These are phyloP conservation scores for Coemansia sp. DNA, from an alignment of 192 early-diverging fungal species.

Conservation along the genomic window DNA sequence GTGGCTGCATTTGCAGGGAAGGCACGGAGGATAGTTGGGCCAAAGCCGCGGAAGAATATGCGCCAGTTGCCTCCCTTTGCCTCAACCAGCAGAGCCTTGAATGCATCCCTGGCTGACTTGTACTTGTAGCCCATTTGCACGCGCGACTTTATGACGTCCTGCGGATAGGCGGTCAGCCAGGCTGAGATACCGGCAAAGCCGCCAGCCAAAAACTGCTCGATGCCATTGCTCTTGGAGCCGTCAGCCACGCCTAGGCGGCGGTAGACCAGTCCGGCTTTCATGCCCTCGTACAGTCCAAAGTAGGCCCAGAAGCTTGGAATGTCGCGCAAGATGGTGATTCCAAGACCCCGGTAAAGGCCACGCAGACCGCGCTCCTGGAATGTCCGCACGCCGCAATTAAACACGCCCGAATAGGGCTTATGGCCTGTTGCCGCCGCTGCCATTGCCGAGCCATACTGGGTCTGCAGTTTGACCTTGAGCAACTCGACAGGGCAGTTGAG, in stretches of 20 bases:
- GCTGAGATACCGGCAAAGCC: conserved; percentile 76
- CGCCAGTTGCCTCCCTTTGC: conserved; percentile 34
- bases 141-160: conserved; percentile 76
- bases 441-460: conserved; percentile 59
- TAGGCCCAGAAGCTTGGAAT: conserved; percentile 71
- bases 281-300: conserved; percentile 79
- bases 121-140: conserved; percentile 58
- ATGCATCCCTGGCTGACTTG: conserved; percentile 49
- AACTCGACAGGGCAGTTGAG: conserved; percentile 92
- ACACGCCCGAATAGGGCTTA: conserved; percentile 37
- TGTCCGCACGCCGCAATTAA: conserved; percentile 54
- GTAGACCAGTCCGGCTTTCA: conserved; percentile 70
- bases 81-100: conserved; percentile 58
- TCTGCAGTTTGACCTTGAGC: conserved; percentile 90
- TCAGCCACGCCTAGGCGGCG: conserved; percentile 50
- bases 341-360: conserved; percentile 79
- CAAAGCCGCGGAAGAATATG: conserved; percentile 53
- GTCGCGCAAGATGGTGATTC: conserved; percentile 72
- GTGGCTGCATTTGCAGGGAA: conserved; percentile 82
- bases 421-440: conserved; percentile 1
- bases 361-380: conserved; percentile 61
- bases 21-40: conserved; percentile 51
- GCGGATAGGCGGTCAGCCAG: conserved; percentile 80
- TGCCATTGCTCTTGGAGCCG: conserved; percentile 49
- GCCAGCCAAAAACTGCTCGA: conserved; percentile 72